A percentile compares a stretch with the other conserved stretches of the same genome.
Evolutionary conservation across 1,139 yeast genomes (phyloP).

Genomic region (Protomyces macrosporus): DNA sequence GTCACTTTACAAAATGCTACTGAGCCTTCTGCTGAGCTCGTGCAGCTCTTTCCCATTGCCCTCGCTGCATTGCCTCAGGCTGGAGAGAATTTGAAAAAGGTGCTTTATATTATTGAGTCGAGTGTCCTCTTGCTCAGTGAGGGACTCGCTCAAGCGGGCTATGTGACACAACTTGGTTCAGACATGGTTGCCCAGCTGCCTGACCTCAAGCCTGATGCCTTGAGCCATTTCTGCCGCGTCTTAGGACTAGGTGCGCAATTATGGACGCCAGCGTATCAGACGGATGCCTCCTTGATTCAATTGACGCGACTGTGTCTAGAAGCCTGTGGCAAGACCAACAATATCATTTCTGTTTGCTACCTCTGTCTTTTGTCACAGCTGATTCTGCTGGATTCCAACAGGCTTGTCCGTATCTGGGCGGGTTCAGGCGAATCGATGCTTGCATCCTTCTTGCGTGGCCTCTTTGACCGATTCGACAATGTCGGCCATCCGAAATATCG

Average conservation of each 20-base stretch:
- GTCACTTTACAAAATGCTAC: conserved; percentile 55
- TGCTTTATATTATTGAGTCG: conserved; percentile 64
- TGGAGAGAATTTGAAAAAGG: conserved; percentile 59
- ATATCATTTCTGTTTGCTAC: not conserved
- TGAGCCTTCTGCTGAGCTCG: conserved; percentile 43
- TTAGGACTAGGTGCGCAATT: conserved; percentile 2
- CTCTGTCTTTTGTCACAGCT: conserved; percentile 3
- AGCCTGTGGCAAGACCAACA: not conserved
- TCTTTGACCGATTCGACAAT: conserved; percentile 40
- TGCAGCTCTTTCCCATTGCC: conserved; percentile 45
- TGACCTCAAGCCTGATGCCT: conserved; percentile 29
- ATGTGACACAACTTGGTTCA: conserved; percentile 34
- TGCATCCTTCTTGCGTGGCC: not conserved
- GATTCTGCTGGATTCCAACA: not conserved
- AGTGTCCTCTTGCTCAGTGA: conserved; percentile 58
- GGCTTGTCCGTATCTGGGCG: not conserved
- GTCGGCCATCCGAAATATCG: conserved; percentile 65
- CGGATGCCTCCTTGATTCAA: not conserved
- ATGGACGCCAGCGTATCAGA: not conserved
- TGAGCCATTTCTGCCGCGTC: conserved; percentile 6
- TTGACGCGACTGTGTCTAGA: not conserved
- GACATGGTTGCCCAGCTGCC: conserved; percentile 30
- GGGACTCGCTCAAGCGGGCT: conserved; percentile 32
- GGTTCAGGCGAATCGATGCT: not conserved
- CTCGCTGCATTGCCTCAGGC: conserved; percentile 45